Evolutionary conservation across 1,139 yeast species (phyloP), one percentile per base, ranked within the genome.

Genomic region (Neolecta irregularis): DNA sequence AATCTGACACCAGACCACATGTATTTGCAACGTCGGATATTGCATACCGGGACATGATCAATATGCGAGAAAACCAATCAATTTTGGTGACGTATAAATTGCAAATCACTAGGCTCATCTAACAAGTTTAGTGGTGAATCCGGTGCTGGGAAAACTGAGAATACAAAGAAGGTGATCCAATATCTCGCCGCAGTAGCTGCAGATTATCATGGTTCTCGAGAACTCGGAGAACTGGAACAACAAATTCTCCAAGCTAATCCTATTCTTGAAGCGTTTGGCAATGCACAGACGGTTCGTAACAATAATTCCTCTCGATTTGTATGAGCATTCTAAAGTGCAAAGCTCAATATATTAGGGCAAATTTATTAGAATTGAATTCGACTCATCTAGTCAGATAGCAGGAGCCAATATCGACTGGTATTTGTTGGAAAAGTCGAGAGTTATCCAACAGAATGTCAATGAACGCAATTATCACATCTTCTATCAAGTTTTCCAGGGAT

Each of bases 71-170:
- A 49, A 78, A 85, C 55, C 98, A 91, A 57, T 74, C 92, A 11
- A 81, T 91, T 36, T 62, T 91, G 37, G 96, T 91, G 8, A 91
- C 98, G 31, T 28, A 20, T 7, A 20, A 7, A 7, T 28, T 6
- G 20, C 3, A 12, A 7, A 5, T 6, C 22, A 8, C 20, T 20
- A 16, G 3, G 7, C 13, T 5, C 21, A 20, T 15, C 20, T 15
- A 20, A 3, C 22, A 7, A 20, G 8, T 20, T 28, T 28, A 28
- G 31, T 1, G 99, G 99, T 43, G 99, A 91, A 54, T 78, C 93
- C 20, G 99, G 98, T 43, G 98, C 98, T 0, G 98, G 98, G 39
- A 88, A 88, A 54, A 88, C 98, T 0, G 98, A 88, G 57, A 88
- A 81, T 48, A 88, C 98, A n/a, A 88, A 88, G 55, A 81, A 79